Conservation (phyloP, 2,329 filamentous ascomycete genomes). For the Cercospora sojina region DNA sequence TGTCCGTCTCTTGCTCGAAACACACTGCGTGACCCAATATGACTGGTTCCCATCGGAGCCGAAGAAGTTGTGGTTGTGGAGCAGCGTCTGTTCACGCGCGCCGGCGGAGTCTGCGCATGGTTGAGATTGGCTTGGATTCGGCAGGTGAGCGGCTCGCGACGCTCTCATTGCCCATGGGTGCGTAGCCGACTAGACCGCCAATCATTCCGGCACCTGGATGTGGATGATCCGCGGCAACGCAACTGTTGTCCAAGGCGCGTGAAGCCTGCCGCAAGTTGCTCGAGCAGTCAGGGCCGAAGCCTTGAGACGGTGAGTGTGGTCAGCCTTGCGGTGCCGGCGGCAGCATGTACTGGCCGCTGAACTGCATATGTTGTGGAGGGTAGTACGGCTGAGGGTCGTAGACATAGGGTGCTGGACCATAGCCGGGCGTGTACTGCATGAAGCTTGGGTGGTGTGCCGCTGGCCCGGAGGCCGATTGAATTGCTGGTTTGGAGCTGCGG, state of each 20-base stretch:
- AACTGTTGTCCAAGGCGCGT: not conserved
- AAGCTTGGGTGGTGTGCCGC: not conserved
- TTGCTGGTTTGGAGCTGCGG: not conserved
- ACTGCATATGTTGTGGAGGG: not conserved
- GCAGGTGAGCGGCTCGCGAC: not conserved
- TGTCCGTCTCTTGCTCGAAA: not conserved
- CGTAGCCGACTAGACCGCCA: not conserved
- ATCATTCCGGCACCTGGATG: not conserved
- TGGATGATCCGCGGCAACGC: not conserved
- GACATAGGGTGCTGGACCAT: not conserved
- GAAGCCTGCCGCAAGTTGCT: not conserved
- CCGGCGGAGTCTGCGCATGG: not conserved
- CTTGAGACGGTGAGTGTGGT: not conserved
- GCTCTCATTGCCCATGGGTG: not conserved
- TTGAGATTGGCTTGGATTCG: not conserved
- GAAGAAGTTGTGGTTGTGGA: not conserved
- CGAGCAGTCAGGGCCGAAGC: not conserved
- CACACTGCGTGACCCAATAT: not conserved
- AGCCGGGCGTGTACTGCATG: not conserved
- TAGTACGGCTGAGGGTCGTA: not conserved
- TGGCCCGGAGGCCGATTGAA: not conserved
- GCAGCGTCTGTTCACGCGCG: not conserved
- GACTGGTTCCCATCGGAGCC: not conserved
- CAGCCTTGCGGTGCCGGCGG: not conserved
- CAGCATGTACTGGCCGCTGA: not conserved